Percentiles rank a stretch among this genome's conserved stretches.
These are phyloP conservation scores for Nicotiana rustica DNA, from an alignment of 305 asterid species.

Conservation along the genomic window DNA sequence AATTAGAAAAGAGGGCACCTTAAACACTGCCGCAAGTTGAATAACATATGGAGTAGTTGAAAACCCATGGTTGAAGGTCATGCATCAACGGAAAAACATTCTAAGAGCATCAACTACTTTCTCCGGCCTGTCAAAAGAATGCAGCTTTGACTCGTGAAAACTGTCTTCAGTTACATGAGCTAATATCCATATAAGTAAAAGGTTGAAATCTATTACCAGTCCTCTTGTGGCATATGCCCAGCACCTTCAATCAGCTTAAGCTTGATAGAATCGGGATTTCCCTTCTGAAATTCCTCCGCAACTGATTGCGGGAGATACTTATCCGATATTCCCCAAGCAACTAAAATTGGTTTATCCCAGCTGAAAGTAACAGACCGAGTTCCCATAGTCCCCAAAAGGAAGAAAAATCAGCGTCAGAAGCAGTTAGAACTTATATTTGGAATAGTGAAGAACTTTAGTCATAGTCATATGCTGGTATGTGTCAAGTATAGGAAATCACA, in stretches of 20 bases:
- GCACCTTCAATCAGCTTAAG: conserved; percentile 94
- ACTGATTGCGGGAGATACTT: conserved; percentile 91
- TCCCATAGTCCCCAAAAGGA: conserved; percentile 7
- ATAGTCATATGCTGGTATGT: neutral
- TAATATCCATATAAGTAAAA: conserved; percentile 25
- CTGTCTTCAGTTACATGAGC: neutral
- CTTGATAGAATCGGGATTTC: conserved; percentile 62
- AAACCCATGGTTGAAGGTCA: neutral
- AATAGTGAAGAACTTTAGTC: neutral
- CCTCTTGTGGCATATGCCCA: conserved; percentile 99
- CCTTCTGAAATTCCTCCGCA: conserved; percentile 81
- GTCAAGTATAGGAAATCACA: neutral
- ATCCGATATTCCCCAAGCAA: conserved; percentile 94
- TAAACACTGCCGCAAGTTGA: conserved; percentile 9
- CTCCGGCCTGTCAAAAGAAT: conserved; percentile 76
- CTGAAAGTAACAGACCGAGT: conserved; percentile 45
- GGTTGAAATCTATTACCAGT: conserved; percentile 62
- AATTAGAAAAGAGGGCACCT: conserved; percentile 5
- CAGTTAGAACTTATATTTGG: neutral
- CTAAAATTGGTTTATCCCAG: conserved; percentile 84
- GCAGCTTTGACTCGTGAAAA: conserved; percentile 36
- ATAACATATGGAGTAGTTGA: conserved; percentile 20
- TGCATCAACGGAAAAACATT: conserved; percentile 49
- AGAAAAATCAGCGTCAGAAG: neutral
- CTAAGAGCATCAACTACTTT: conserved; percentile 81